These are phyloP conservation scores for Xylaria cubensis DNA, from an alignment of 495 filamentous ascomycete genomes.

Conservation along the genomic window DNA sequence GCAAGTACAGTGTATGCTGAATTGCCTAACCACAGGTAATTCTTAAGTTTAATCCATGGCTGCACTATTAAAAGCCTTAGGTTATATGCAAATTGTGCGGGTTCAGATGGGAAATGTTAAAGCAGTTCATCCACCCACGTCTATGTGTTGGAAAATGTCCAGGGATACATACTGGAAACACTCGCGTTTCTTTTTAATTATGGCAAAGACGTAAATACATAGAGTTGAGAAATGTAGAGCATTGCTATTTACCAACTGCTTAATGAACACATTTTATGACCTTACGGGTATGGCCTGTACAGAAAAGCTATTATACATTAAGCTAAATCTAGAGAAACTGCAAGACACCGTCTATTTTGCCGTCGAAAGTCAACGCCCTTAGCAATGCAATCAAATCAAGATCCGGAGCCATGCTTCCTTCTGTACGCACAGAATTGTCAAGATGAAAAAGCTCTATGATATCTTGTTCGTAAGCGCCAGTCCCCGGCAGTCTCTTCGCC, in stretches of 20 bases:
- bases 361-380: neutral
- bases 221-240: neutral
- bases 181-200: neutral
- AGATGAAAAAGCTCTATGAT: neutral
- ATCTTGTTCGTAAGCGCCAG: neutral
- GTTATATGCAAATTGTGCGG: neutral
- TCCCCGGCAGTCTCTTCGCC: neutral
- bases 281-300: neutral
- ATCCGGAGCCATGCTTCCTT: neutral
- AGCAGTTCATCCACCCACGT: neutral
- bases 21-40: neutral
- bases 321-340: neutral
- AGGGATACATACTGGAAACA: neutral
- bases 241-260: neutral
- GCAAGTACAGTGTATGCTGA: neutral
- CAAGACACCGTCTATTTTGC: neutral
- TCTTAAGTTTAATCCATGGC: neutral
- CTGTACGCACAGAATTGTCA: neutral
- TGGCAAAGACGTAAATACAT: neutral
- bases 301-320: conserved; percentile 5
- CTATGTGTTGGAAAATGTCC: neutral
- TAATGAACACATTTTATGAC: neutral
- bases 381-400: neutral
- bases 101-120: neutral
- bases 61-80: neutral